Conservation (phyloP, 2,329 filamentous ascomycete species). For the Xylaria sp. region DNA sequence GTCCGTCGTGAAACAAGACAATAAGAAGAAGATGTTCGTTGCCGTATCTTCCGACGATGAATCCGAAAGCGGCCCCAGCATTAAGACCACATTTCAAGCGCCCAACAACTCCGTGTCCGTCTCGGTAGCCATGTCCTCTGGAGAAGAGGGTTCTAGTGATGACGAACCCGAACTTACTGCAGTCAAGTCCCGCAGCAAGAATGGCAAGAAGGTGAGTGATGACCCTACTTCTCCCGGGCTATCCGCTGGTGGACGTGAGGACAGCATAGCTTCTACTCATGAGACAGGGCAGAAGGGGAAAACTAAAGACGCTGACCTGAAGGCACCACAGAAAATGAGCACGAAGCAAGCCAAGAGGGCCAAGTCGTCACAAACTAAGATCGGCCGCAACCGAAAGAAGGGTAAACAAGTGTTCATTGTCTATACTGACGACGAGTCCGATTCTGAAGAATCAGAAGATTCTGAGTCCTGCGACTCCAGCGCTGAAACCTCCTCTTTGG, state of each 20-base stretch:
- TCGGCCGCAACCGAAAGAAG: slow-evolving; percentile 2
- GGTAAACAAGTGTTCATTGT: not conserved
- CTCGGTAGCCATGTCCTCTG: slow-evolving; percentile 1
- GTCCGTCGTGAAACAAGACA: not conserved
- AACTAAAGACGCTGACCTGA: not conserved
- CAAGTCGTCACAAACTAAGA: not conserved
- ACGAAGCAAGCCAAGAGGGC: slow-evolving; percentile 2
- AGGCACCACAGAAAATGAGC: not conserved
- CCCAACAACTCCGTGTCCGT: not conserved
- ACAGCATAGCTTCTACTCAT: not conserved
- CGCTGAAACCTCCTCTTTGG: not conserved
- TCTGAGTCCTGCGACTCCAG: slow-evolving; percentile 4
- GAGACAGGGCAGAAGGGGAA: not conserved
- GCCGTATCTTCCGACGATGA: slow-evolving; percentile 2
- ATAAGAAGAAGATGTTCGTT: not conserved
- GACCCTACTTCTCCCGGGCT: not conserved
- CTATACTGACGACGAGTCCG: not conserved
- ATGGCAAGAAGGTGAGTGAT: slow-evolving; percentile 9
- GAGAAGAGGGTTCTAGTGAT: slow-evolving; percentile 2
- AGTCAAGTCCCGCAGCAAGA: slow-evolving; percentile 17
- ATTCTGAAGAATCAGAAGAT: not conserved
- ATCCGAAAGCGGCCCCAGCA: slow-evolving; percentile 3
- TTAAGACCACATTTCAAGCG: slow-evolving; percentile 1
- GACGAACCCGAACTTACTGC: not conserved
- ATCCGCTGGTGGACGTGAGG: slow-evolving; percentile 7